Percentiles rank a stretch among this genome's conserved stretches.
These are phyloP conservation scores for Chamaecyparis obtusa DNA, from an alignment of 75 land plant species.

Conservation along the genomic window DNA sequence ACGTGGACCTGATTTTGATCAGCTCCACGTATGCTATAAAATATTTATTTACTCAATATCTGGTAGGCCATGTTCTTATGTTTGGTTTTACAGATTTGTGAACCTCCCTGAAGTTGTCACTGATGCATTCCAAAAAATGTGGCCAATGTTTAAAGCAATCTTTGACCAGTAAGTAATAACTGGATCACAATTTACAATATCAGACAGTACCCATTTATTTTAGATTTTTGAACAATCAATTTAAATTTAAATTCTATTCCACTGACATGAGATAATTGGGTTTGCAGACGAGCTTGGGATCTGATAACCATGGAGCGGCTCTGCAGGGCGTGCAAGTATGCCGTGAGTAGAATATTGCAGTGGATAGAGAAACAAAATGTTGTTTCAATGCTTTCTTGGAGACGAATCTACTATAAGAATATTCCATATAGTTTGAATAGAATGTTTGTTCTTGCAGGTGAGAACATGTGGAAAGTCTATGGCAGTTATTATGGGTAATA, in stretches of 20 bases:
- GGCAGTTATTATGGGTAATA: conserved; percentile 76
- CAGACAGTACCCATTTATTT: not conserved
- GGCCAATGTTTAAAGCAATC: conserved; percentile 84
- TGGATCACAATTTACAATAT: not conserved
- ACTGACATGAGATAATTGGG: not conserved
- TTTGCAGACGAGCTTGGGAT: conserved; percentile 81
- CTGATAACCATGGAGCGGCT: conserved; percentile 90
- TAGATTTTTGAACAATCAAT: not conserved
- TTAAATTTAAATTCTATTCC: not conserved
- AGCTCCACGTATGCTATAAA: not conserved
- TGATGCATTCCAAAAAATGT: conserved; percentile 67
- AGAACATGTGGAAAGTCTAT: conserved; percentile 75
- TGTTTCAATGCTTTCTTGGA: not conserved
- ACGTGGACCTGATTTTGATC: not conserved
- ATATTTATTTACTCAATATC: not conserved
- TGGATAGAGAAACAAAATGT: not conserved
- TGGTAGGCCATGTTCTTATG: not conserved
- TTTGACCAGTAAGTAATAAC: conserved; percentile 62
- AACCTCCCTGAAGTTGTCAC: conserved; percentile 91
- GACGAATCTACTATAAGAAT: not conserved
- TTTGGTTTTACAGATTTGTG: conserved; percentile 51
- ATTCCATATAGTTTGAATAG: not conserved
- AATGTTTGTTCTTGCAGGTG: conserved; percentile 43
- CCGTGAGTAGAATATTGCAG: conserved; percentile 45
- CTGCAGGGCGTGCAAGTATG: conserved; percentile 97